These are phyloP conservation scores for Fusarium sublunatum DNA, from an alignment of 2,329 filamentous ascomycete species.

Conservation along the genomic window DNA sequence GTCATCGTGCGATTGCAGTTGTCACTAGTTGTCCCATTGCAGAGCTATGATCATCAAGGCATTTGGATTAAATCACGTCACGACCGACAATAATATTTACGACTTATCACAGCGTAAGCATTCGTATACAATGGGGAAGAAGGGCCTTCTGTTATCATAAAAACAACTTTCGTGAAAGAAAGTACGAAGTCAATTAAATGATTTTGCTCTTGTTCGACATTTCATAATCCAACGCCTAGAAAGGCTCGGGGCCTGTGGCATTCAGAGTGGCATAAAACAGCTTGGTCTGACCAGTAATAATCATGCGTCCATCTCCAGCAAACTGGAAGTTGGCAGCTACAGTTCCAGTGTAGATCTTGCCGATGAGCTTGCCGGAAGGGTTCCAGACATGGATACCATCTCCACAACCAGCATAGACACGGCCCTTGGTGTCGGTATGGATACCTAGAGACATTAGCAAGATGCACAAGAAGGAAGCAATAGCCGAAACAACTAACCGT, in stretches of 20 bases:
- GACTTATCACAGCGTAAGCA: too few species aligned
- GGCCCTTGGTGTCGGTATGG: constrained; percentile 65
- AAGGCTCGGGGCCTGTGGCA: constrained; percentile 19
- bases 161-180: neutral
- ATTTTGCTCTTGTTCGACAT: neutral
- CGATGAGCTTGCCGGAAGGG: constrained; percentile 58
- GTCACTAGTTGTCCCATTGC: too few species aligned
- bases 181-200: neutral
- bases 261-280: constrained; percentile 47
- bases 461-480: neutral
- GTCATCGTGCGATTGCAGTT: too few species aligned
- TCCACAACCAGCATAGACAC: constrained; percentile 63
- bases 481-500: constrained; percentile 56
- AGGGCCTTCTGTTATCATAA: neutral
- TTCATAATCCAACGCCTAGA: neutral
- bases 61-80: too few species aligned
- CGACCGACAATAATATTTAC: too few species aligned
- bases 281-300: constrained; percentile 51
- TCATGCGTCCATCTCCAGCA: constrained; percentile 50
- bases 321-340: constrained; percentile 60
- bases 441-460: constrained; percentile 55
- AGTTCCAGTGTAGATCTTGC: constrained; percentile 65
- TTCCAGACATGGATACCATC: constrained; percentile 64
- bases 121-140: neutral
- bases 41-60: too few species aligned